Conservation (phyloP, 148 eudicot genomes). For the Pouteria glomerata region DNA sequence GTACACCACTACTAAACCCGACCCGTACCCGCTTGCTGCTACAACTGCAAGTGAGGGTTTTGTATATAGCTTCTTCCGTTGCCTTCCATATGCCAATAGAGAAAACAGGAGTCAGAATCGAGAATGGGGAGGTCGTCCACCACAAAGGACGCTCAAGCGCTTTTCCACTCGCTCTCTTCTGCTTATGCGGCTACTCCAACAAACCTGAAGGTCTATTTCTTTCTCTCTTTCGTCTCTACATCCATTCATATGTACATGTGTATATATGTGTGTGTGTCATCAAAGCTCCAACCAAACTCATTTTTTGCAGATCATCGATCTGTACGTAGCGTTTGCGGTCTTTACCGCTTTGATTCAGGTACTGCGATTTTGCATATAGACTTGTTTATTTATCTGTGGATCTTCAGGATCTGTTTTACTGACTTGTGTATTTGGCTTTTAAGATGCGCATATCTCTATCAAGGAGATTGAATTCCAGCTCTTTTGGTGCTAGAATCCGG, state of each 20-base stretch:
- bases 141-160: conserved; percentile 70
- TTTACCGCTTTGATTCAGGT: conserved; percentile 51
- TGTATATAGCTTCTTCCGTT: neutral
- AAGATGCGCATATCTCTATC: too few relatives aligned
- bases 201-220: conserved; percentile 52
- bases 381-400: neutral
- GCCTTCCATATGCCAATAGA: neutral
- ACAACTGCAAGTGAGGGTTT: neutral
- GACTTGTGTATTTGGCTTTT: neutral
- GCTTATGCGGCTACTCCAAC: conserved; percentile 74
- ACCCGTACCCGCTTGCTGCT: too few relatives aligned
- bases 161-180: conserved; percentile 67
- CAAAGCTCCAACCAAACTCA: neutral
- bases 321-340: conserved; percentile 37
- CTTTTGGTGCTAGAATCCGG: too few relatives aligned
- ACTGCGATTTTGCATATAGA: neutral
- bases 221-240: neutral
- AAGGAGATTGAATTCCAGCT: too few relatives aligned
- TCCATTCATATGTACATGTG: neutral
- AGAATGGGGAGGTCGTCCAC: neutral
- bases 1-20: too few relatives aligned
- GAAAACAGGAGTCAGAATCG: neutral
- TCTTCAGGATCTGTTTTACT: neutral
- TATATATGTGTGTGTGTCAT: too few relatives aligned
- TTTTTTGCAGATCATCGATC: conserved; percentile 39